A percentile compares a stretch with the other conserved stretches of the same genome.
phyloP scores from a whole-genome alignment of 1,284 basidiomycete species.

The Leccinum solheimii region DNA sequence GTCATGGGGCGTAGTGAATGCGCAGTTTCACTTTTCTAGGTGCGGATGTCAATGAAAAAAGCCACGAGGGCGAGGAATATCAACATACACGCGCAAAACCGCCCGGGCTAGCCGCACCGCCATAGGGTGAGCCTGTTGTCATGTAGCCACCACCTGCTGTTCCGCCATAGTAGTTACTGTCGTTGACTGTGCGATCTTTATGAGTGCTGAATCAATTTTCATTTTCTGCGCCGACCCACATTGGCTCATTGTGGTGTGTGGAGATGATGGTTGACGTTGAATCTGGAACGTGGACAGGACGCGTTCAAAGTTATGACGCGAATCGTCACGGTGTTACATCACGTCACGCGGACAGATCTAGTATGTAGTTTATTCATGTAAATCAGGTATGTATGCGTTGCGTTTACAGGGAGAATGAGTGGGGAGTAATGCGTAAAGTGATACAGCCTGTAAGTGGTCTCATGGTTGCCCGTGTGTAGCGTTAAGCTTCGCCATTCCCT shows the following conservation, averaged over 20 bases:
- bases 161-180: conserved; percentile 41
- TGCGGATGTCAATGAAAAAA: conserved; percentile 1
- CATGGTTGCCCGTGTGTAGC: conserved; percentile 42
- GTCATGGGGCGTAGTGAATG: conserved; percentile 86
- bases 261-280: no score
- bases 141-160: conserved; percentile 41
- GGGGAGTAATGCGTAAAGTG: conserved; percentile 21
- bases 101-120: conserved; percentile 46
- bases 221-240: conserved; percentile 31
- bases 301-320: conserved; percentile 29
- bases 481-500: conserved; percentile 59
- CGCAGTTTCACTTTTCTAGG: conserved; percentile 49
- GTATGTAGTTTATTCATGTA: neutral
- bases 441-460: conserved; percentile 1
- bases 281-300: conserved; percentile 3
- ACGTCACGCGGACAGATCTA: conserved; percentile 10
- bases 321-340: conserved; percentile 26
- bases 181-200: conserved; percentile 22
- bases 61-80: neutral
- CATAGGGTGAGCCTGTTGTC: conserved; percentile 45
- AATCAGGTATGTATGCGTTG: conserved; percentile 5
- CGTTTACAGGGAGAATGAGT: conserved; percentile 30
- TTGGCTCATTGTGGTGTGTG: conserved; percentile 41
- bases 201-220: conserved; percentile 1
- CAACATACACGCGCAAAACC: conserved; percentile 39